phyloP scores from a whole-genome alignment of 805 yeast genomes.

The Kluyveromyces starmeri region DNA sequence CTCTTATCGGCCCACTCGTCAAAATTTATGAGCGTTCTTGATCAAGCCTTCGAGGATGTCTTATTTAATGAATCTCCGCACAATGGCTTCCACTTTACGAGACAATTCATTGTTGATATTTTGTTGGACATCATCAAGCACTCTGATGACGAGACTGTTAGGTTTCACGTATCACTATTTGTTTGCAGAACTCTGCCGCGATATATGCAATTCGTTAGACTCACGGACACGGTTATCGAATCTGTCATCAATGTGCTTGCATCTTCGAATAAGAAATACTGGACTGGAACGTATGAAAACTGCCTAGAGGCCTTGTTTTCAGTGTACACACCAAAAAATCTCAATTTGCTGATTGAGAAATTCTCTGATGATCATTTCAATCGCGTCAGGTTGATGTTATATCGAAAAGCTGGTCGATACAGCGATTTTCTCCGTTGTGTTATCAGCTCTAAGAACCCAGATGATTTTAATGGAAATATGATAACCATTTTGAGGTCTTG shows the following conservation, averaged over 20 bases:
- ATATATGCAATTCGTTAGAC: conserved; percentile 69
- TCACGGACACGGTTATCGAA: conserved; percentile 52
- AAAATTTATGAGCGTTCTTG: conserved; percentile 72
- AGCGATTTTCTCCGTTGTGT: conserved; percentile 11
- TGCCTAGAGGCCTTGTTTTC: conserved; percentile 69
- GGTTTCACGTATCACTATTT: conserved; percentile 49
- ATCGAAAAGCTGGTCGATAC: conserved; percentile 11
- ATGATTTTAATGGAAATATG: background rate
- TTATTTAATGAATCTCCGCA: conserved; percentile 13
- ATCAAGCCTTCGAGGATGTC: conserved; percentile 52
- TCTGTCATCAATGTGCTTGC: conserved; percentile 44
- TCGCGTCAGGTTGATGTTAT: conserved; percentile 18
- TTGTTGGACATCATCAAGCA: conserved; percentile 49
- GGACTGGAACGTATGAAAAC: conserved; percentile 56
- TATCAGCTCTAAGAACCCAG: conserved; percentile 6
- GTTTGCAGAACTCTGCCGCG: conserved; percentile 76
- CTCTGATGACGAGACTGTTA: conserved; percentile 16
- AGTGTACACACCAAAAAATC: conserved; percentile 49
- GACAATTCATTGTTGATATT: conserved; percentile 75
- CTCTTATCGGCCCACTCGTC: conserved; percentile 49
- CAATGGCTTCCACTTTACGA: conserved; percentile 10
- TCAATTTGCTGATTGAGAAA: conserved; percentile 32
- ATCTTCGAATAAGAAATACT: conserved; percentile 24
- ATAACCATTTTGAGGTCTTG: conserved; percentile 3
- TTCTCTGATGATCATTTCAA: conserved; percentile 18